phyloP scores from a whole-genome alignment of 2,329 filamentous ascomycete genomes.

The Hymenoscyphus scutula region DNA sequence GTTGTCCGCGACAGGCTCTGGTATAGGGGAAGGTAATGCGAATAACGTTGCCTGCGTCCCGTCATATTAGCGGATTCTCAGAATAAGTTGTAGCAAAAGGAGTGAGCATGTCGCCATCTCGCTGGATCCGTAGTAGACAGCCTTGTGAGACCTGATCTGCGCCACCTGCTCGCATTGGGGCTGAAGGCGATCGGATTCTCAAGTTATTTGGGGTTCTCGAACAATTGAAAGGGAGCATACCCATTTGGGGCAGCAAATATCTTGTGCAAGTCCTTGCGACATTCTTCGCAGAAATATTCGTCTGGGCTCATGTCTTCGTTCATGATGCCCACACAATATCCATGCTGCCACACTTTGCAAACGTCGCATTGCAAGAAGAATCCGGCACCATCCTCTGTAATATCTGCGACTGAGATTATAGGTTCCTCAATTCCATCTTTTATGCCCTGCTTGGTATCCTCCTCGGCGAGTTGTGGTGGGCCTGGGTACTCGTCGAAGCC shows the following conservation, averaged over 20 bases:
- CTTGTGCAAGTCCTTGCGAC: conserved; percentile 86
- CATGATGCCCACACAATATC: conserved; percentile 94
- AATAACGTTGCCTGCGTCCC: conserved; percentile 58
- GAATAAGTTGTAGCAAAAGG: conserved; percentile 14
- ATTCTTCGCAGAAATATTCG: conserved; percentile 97
- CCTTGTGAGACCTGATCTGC: conserved; percentile 37
- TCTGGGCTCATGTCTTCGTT: conserved; percentile 90
- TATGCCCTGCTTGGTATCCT: conserved; percentile 48
- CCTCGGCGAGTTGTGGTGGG: conserved; percentile 58
- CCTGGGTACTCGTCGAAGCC: conserved; percentile 94
- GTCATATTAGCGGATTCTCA: conserved; percentile 40
- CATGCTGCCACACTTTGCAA: conserved; percentile 98
- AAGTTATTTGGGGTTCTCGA: conserved; percentile 20
- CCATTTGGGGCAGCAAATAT: conserved; percentile 78
- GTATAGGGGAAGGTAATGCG: conserved; percentile 61
- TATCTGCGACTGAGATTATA: conserved; percentile 53
- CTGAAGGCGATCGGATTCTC: conserved; percentile 27
- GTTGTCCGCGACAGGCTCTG: conserved; percentile 51
- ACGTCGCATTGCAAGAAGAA: conserved; percentile 98
- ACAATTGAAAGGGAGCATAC: conserved; percentile 53
- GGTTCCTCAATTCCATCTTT: conserved; percentile 58
- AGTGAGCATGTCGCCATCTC: conserved; percentile 15
- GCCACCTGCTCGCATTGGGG: conserved; percentile 35
- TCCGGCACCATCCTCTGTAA: conserved; percentile 77
- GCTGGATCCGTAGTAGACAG: conserved; percentile 28